Percentiles rank a stretch among this genome's conserved stretches.
Conservation (phyloP, 2,329 filamentous ascomycete genomes). For the Neopestalotiopsis sp. region DNA sequence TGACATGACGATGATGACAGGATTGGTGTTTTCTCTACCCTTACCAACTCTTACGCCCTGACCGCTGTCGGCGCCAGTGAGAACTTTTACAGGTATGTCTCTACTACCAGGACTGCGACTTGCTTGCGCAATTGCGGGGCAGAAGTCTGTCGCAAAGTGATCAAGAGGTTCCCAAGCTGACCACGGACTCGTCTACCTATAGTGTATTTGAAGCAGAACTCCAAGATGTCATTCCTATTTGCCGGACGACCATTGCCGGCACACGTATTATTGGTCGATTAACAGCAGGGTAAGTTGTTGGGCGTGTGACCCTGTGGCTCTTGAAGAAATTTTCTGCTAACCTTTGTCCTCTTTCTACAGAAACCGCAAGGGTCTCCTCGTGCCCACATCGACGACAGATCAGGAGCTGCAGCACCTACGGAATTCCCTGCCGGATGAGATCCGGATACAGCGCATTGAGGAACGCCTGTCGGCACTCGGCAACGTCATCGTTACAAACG, state of each 20-base stretch:
- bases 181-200: conserved; percentile 9
- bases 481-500: conserved; percentile 96
- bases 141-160: neutral
- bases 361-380: conserved; percentile 95
- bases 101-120: neutral
- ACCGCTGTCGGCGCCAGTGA: conserved; percentile 94
- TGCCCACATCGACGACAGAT: conserved; percentile 94
- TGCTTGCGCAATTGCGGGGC: conserved; percentile 6
- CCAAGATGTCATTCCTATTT: conserved; percentile 96
- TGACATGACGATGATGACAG: conserved; percentile 49
- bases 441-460: conserved; percentile 97
- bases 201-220: conserved; percentile 97
- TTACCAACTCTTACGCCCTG: conserved; percentile 96
- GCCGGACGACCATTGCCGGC: conserved; percentile 93
- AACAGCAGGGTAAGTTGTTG: conserved; percentile 76
- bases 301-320: neutral
- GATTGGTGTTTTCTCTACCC: conserved; percentile 93
- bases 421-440: conserved; percentile 88
- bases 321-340: neutral
- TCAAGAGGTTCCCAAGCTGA: conserved; percentile 20
- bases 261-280: conserved; percentile 95
- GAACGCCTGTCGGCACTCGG: conserved; percentile 94
- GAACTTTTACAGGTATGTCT: conserved; percentile 88
- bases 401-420: conserved; percentile 97
- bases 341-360: conserved; percentile 43